A percentile compares a stretch with the other conserved stretches of the same genome.
These are phyloP conservation scores for Ceratocystis papillata DNA, from an alignment of 2,329 filamentous ascomycete species.

Conservation along the genomic window DNA sequence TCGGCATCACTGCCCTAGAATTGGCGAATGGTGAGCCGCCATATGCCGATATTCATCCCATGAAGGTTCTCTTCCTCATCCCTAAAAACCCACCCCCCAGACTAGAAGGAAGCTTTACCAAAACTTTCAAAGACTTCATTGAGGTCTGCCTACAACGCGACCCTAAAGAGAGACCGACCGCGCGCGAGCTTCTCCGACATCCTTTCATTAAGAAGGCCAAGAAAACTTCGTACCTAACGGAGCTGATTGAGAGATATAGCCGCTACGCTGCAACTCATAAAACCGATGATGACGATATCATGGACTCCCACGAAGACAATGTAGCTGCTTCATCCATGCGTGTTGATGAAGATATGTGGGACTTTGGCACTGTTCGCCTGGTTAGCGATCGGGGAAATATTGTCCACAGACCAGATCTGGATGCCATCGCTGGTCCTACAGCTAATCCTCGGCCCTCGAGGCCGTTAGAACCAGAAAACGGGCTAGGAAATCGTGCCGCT, in stretches of 20 bases:
- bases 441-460: constrained; percentile 61
- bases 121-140: constrained; percentile 73
- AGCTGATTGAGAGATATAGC: constrained; percentile 82
- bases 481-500: constrained; percentile 35
- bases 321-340: constrained; percentile 40
- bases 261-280: constrained; percentile 78
- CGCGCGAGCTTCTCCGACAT: constrained; percentile 77
- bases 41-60: constrained; percentile 92
- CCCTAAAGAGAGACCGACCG: constrained; percentile 75
- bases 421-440: constrained; percentile 68
- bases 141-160: constrained; percentile 79
- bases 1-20: constrained; percentile 89
- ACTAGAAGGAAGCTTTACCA: constrained; percentile 71
- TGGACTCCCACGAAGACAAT: constrained; percentile 46
- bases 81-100: constrained; percentile 84
- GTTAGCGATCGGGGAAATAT: constrained; percentile 55
- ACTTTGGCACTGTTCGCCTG: constrained; percentile 89
- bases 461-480: constrained; percentile 37
- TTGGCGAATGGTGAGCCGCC: constrained; percentile 85
- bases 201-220: constrained; percentile 85
- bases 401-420: constrained; percentile 46
- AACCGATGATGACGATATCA: constrained; percentile 48
- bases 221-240: constrained; percentile 91
- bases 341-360: constrained; percentile 82
- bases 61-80: constrained; percentile 95